Evolutionary conservation across 345 rosid genomes (phyloP).

Genomic region (Melaleuca alternifolia): DNA sequence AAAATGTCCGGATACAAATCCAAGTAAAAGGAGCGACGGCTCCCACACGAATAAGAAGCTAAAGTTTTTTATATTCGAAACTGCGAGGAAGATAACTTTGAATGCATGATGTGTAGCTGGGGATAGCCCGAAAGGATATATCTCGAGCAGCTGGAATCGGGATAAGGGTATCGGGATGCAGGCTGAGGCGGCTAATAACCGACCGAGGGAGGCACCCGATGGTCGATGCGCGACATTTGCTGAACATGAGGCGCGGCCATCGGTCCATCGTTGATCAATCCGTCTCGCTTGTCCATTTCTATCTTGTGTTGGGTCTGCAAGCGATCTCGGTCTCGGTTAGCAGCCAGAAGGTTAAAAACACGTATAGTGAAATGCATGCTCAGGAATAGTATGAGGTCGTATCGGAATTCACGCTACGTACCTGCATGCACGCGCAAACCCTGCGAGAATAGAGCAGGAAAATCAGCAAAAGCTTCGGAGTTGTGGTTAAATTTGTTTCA

Average conservation of each 20-base stretch:
- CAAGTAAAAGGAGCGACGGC: neutral
- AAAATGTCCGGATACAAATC: neutral
- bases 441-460: constrained; percentile 24
- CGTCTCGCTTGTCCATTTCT: constrained; percentile 97
- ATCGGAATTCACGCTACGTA: constrained; percentile 9
- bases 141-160: constrained; percentile 4
- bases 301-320: constrained; percentile 90
- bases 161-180: constrained; percentile 22
- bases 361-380: neutral
- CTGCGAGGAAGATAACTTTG: neutral
- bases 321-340: neutral
- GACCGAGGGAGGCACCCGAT: constrained; percentile 54
- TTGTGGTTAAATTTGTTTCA: neutral
- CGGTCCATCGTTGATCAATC: constrained; percentile 72
- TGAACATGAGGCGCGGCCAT: constrained; percentile 69
- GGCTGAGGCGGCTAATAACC: constrained; percentile 44
- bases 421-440: constrained; percentile 99
- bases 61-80: neutral
- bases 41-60: neutral
- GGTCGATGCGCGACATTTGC: constrained; percentile 93
- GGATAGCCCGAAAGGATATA: neutral
- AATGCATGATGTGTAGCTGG: neutral
- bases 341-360: constrained; percentile 9
- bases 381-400: neutral
- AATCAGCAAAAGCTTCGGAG: neutral